These are phyloP conservation scores for Spathaspora passalidarum DNA, from an alignment of 805 yeast species.

Conservation along the genomic window DNA sequence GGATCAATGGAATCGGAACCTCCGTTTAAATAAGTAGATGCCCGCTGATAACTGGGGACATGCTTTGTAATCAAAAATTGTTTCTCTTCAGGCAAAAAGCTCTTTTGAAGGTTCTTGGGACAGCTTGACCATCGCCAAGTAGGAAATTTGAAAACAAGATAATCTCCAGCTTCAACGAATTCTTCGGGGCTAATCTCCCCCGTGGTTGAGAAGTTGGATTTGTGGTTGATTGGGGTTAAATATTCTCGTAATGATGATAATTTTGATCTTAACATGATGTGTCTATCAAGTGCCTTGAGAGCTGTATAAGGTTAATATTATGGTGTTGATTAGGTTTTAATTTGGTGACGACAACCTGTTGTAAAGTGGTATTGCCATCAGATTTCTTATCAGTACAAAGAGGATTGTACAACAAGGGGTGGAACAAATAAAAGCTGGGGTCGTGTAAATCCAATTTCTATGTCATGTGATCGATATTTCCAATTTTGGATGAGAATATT, in stretches of 20 bases:
- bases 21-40: conserved; percentile 48
- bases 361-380: conserved; percentile 1
- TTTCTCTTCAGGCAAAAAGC: conserved; percentile 80
- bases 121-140: conserved; percentile 85
- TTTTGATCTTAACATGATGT: conserved; percentile 53
- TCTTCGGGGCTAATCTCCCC: conserved; percentile 97
- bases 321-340: too few relatives aligned
- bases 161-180: conserved; percentile 92
- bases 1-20: conserved; percentile 43
- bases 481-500: not conserved
- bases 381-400: not conserved
- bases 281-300: not conserved
- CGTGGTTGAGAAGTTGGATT: conserved; percentile 78
- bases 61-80: conserved; percentile 86
- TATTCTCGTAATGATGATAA: conserved; percentile 86
- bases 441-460: not conserved
- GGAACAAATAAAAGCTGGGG: not conserved
- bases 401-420: not conserved
- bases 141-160: conserved; percentile 85
- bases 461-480: not conserved
- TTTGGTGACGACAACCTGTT: too few relatives aligned
- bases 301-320: too few relatives aligned
- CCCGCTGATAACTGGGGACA: conserved; percentile 83
- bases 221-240: conserved; percentile 83
- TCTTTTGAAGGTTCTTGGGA: conserved; percentile 41